Percentiles rank a stretch among this genome's conserved stretches.
Conservation (phyloP, 441 rosid species). For the Populus trichocarpa region DNA sequence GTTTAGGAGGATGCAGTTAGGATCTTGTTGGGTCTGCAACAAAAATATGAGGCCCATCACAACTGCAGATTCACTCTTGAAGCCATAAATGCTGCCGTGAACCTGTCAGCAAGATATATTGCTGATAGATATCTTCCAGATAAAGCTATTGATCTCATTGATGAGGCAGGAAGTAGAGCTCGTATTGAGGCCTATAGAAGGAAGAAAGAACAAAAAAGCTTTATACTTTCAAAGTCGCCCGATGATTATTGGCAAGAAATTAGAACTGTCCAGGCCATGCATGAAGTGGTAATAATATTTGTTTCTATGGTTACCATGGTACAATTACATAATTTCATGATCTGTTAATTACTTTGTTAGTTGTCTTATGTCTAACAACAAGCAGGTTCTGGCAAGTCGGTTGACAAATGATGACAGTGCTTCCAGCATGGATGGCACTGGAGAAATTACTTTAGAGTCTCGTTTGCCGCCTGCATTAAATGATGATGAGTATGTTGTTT, state of each 20-base stretch:
- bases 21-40: constrained; percentile 81
- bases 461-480: constrained; percentile 46
- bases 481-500: constrained; percentile 56
- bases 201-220: constrained; percentile 73
- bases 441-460: constrained; percentile 51
- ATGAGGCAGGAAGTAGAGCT: constrained; percentile 89
- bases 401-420: constrained; percentile 40
- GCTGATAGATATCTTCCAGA: constrained; percentile 56
- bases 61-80: constrained; percentile 77
- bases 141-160: constrained; percentile 56
- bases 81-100: constrained; percentile 77
- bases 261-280: constrained; percentile 92
- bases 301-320: not conserved
- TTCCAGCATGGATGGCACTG: constrained; percentile 38
- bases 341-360: constrained; percentile 22
- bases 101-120: constrained; percentile 83
- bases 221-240: constrained; percentile 77
- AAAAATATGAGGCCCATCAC: constrained; percentile 92
- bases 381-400: constrained; percentile 64
- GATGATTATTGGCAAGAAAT: constrained; percentile 98
- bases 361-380: constrained; percentile 16
- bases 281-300: constrained; percentile 71
- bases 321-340: constrained; percentile 8
- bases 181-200: constrained; percentile 72
- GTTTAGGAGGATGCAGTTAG: constrained; percentile 80